Conservation (phyloP, 495 filamentous ascomycete species). For the Aspergillus leporis region DNA sequence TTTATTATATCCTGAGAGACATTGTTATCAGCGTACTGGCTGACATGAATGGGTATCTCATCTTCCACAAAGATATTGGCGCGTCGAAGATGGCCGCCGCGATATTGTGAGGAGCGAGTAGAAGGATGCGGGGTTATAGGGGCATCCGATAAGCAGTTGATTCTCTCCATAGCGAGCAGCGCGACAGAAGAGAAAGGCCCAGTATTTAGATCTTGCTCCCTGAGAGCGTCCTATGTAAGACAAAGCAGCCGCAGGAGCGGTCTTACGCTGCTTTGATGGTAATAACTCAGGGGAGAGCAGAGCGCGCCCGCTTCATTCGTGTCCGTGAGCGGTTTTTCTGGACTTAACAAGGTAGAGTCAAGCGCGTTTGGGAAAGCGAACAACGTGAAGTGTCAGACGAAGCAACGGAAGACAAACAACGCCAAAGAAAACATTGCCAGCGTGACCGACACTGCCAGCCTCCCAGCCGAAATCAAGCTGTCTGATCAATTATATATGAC, state of each 20-base stretch:
- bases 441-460: no score
- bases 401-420: no score
- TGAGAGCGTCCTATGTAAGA: conserved; percentile 10
- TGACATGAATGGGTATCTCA: conserved; percentile 5
- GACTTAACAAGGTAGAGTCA: not conserved
- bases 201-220: conserved; percentile 5
- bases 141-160: not conserved
- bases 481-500: no score
- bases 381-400: no score
- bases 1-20: not conserved
- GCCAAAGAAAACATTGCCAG: no score
- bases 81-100: conserved; percentile 6
- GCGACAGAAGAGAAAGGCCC: not conserved
- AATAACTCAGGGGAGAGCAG: conserved; percentile 3
- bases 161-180: conserved; percentile 5
- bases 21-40: not conserved
- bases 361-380: no score
- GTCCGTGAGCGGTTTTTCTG: not conserved
- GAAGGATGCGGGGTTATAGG: conserved; percentile 7
- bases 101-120: conserved; percentile 17
- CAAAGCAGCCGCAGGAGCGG: not conserved
- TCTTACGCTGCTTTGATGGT: not conserved
- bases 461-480: no score
- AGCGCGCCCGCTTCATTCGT: conserved; percentile 13
- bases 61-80: conserved; percentile 14